phyloP scores from a whole-genome alignment of 805 yeast species.

The Kockiozyma suomiensis region DNA sequence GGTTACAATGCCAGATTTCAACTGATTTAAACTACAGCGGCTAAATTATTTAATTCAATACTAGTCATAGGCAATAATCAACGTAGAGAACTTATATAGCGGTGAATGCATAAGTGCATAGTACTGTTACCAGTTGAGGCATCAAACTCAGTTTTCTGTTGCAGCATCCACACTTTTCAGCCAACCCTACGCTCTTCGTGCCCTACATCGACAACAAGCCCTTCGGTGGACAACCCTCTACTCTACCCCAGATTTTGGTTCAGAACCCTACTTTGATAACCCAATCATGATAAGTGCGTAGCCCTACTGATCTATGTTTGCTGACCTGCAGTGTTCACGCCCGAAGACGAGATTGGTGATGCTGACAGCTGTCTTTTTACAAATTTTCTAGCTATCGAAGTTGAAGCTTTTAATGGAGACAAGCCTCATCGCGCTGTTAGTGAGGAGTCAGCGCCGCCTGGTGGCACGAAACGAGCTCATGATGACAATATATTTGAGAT shows the following conservation, averaged over 20 bases:
- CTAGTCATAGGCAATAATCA: too few relatives aligned
- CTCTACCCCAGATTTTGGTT: not conserved
- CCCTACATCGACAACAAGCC: not conserved
- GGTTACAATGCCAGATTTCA: too few relatives aligned
- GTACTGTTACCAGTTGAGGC: too few relatives aligned
- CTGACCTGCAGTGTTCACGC: not conserved
- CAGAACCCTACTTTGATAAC: slow-evolving; percentile 4
- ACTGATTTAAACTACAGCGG: too few relatives aligned
- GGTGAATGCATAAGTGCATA: too few relatives aligned
- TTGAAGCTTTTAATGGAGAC: slow-evolving; percentile 3
- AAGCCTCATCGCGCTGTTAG: not conserved
- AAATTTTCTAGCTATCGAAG: slow-evolving; percentile 3
- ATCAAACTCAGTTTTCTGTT: too few relatives aligned
- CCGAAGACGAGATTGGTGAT: not conserved
- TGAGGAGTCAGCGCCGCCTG: not conserved
- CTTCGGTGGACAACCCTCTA: not conserved
- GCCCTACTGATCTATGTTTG: not conserved
- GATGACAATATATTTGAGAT: slow-evolving; percentile 27
- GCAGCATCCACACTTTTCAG: not conserved
- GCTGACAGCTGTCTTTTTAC: not conserved
- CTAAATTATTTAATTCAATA: too few relatives aligned
- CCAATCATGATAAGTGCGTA: slow-evolving; percentile 2
- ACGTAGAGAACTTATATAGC: too few relatives aligned
- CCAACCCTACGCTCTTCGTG: not conserved
- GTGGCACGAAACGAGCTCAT: slow-evolving; percentile 1